Percentiles rank a stretch among this genome's conserved stretches.
phyloP scores from a whole-genome alignment of 225 moss, liverwort and hornwort genomes.

The Rhytidiadelphus loreus region DNA sequence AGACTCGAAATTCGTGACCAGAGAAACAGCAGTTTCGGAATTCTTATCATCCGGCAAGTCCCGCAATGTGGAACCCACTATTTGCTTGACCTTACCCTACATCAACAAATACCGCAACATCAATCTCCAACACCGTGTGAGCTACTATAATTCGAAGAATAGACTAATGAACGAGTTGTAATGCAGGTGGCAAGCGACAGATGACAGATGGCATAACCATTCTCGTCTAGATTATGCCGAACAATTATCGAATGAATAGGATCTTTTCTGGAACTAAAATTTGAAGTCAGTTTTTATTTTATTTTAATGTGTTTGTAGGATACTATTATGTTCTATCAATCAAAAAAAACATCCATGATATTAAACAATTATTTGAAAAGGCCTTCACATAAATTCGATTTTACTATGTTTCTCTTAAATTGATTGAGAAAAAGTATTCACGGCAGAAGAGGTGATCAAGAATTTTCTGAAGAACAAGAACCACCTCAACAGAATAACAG shows the following conservation, averaged over 20 bases:
- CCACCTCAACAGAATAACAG: background rate
- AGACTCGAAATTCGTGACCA: constrained; percentile 94
- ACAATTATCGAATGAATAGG: background rate
- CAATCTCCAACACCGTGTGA: background rate
- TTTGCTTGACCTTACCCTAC: constrained; percentile 98
- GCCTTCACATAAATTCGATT: background rate
- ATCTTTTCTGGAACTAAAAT: background rate
- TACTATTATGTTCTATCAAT: background rate
- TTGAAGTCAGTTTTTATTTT: background rate
- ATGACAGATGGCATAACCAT: background rate
- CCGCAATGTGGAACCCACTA: constrained; percentile 87
- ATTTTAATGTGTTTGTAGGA: background rate
- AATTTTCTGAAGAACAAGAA: background rate
- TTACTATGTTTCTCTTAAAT: background rate
- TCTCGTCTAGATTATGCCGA: background rate
- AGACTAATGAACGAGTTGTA: background rate
- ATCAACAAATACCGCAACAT: background rate
- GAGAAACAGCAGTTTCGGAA: constrained; percentile 14
- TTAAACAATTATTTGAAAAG: background rate
- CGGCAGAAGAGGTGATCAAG: background rate
- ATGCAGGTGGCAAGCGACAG: background rate
- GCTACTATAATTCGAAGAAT: background rate
- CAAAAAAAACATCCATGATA: background rate
- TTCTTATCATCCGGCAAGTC: constrained; percentile 47
- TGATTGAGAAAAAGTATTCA: background rate